phyloP scores from a whole-genome alignment of 352 stramenopile species.

The Globisporangium spiculum region DNA sequence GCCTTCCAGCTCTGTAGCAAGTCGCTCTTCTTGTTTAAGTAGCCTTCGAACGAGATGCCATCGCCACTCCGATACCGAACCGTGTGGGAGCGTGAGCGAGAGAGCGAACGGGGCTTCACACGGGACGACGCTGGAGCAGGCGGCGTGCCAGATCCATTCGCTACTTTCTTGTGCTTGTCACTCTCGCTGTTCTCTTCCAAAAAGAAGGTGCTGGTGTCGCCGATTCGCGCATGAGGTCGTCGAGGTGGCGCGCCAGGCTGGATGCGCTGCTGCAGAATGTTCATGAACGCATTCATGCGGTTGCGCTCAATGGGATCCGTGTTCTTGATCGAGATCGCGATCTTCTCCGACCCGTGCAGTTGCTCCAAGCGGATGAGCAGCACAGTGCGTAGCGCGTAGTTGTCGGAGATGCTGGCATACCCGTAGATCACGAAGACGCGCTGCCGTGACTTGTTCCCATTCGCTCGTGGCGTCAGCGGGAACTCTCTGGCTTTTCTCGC shows the following conservation, averaged over 20 bases:
- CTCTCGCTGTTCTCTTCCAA: slow-evolving; percentile 40
- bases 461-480: slow-evolving; percentile 12
- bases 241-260: slow-evolving; percentile 45
- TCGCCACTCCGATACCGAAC: slow-evolving; percentile 62
- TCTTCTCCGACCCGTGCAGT: slow-evolving; percentile 63
- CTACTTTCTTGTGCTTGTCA: slow-evolving; percentile 19
- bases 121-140: not conserved
- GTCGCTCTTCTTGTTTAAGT: slow-evolving; percentile 83
- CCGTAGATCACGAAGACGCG: slow-evolving; percentile 48
- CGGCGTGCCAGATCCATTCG: slow-evolving; percentile 2
- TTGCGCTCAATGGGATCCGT: slow-evolving; percentile 59
- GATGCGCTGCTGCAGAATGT: slow-evolving; percentile 57
- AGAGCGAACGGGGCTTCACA: not conserved
- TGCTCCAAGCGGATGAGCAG: slow-evolving; percentile 65
- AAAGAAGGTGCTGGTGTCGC: slow-evolving; percentile 53
- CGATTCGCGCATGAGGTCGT: slow-evolving; percentile 34
- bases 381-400: slow-evolving; percentile 43
- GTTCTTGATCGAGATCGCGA: slow-evolving; percentile 63
- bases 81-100: slow-evolving; percentile 52
- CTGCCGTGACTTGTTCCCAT: slow-evolving; percentile 11
- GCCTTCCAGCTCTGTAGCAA: slow-evolving; percentile 66
- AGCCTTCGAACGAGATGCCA: slow-evolving; percentile 81
- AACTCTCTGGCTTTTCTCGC: slow-evolving; percentile 2
- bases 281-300: slow-evolving; percentile 47
- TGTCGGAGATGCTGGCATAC: slow-evolving; percentile 49